Evolutionary conservation across 1,139 yeast genomes (phyloP).

Genomic region (Saccharomyces hybrid): DNA sequence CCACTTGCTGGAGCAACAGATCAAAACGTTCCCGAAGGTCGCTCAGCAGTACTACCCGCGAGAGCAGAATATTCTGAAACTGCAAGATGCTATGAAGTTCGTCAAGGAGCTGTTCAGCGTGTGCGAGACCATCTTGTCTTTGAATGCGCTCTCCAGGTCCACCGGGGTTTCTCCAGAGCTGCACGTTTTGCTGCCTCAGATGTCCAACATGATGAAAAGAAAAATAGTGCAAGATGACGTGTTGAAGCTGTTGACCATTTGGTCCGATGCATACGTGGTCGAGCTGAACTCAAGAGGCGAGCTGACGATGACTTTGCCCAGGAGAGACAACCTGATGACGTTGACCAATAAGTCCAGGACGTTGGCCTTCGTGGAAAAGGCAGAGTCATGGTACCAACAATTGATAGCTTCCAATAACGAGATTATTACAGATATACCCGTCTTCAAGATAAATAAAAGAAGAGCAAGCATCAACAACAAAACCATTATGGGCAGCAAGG

Average conservation of each 20-base stretch:
- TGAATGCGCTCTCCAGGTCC: slow-evolving; percentile 21
- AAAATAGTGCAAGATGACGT: slow-evolving; percentile 18
- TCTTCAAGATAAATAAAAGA: slow-evolving; percentile 18
- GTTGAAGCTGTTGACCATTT: slow-evolving; percentile 16
- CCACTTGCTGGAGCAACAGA: slow-evolving; percentile 17
- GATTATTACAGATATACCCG: slow-evolving; percentile 18
- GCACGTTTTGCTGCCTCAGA: slow-evolving; percentile 23
- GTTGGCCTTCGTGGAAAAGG: slow-evolving; percentile 18
- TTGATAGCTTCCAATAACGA: slow-evolving; percentile 3
- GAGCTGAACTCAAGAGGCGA: slow-evolving; percentile 20
- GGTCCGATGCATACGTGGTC: slow-evolving; percentile 24
- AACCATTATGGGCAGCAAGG: not conserved
- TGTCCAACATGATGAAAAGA: slow-evolving; percentile 23
- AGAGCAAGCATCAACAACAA: slow-evolving; percentile 6
- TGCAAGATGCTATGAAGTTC: slow-evolving; percentile 14
- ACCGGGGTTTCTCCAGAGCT: slow-evolving; percentile 16
- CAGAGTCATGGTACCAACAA: slow-evolving; percentile 20
- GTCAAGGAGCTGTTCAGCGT: slow-evolving; percentile 21
- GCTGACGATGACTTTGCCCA: slow-evolving; percentile 19
- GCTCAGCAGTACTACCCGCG: slow-evolving; percentile 18
- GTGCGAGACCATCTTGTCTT: slow-evolving; percentile 24
- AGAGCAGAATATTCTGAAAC: slow-evolving; percentile 12
- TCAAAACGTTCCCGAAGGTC: slow-evolving; percentile 20
- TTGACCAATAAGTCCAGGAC: slow-evolving; percentile 23
- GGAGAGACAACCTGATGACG: slow-evolving; percentile 10